Evolutionary conservation across 306 rosid genomes (phyloP).

Genomic region (Inga oerstediana): DNA sequence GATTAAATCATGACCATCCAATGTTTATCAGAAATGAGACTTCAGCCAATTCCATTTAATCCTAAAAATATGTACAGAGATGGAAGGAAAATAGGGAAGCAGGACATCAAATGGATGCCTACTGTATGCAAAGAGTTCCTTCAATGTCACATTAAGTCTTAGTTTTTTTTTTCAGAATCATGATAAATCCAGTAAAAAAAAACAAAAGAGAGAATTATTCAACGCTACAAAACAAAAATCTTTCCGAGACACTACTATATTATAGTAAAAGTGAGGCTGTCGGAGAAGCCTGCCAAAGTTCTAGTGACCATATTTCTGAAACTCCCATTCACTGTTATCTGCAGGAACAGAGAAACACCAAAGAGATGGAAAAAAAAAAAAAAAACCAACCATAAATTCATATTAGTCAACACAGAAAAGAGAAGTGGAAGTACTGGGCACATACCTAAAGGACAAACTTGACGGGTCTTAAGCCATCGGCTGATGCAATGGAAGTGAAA

Average conservation of each 20-base stretch:
- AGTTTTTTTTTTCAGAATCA: no score
- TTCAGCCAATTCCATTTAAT: background rate
- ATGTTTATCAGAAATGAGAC: no score
- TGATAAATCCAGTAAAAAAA: background rate
- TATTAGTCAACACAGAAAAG: slow-evolving; percentile 4
- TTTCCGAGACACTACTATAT: background rate
- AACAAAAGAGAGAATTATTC: slow-evolving; percentile 7
- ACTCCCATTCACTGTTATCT: slow-evolving; percentile 97
- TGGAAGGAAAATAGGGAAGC: background rate
- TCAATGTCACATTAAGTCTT: background rate
- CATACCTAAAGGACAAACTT: slow-evolving; percentile 88
- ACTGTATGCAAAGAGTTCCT: slow-evolving; percentile 7
- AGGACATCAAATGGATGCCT: background rate
- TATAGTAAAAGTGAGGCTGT: background rate
- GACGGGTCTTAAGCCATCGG: slow-evolving; percentile 93
- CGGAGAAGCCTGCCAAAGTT: slow-evolving; percentile 10
- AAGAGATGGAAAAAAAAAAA: background rate
- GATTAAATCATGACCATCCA: background rate
- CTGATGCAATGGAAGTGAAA: slow-evolving; percentile 97
- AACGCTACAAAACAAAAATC: background rate
- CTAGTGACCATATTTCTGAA: slow-evolving; percentile 95
- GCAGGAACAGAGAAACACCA: slow-evolving; percentile 32
- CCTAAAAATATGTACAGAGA: background rate
- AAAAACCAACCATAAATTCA: slow-evolving; percentile 2
- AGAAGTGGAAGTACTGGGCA: slow-evolving; percentile 19